These are phyloP conservation scores for Fusarium oxysporum DNA, from an alignment of 2,329 filamentous ascomycete genomes.

Conservation along the genomic window DNA sequence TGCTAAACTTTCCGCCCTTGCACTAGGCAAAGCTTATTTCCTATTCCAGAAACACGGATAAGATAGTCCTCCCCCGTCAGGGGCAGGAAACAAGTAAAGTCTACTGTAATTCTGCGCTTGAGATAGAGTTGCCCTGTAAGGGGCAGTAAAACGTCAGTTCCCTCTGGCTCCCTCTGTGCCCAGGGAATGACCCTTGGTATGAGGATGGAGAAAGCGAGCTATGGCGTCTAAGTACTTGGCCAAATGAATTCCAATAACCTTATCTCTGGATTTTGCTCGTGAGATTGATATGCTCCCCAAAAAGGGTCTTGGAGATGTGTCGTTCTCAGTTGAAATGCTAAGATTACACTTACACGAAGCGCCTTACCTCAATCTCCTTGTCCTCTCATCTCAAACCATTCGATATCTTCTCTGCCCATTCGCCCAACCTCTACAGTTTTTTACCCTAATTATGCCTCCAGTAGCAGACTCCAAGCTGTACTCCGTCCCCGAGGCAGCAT, in stretches of 20 bases:
- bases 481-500: fast-evolving
- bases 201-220: fast-evolving
- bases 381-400: fast-evolving
- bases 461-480: not conserved
- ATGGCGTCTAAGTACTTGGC: fast-evolving
- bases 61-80: fast-evolving
- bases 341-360: fast-evolving
- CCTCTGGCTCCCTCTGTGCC: not conserved
- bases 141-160: not conserved
- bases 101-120: no score
- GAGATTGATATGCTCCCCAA: fast-evolving
- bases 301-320: fast-evolving
- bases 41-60: fast-evolving
- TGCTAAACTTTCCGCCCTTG: not conserved
- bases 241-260: fast-evolving
- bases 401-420: not conserved
- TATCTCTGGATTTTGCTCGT: not conserved
- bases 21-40: not conserved
- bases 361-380: fast-evolving
- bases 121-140: fast-evolving
- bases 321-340: fast-evolving
- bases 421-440: fast-evolving
- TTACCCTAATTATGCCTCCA: fast-evolving
- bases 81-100: no score
- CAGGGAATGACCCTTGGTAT: not conserved